Evolutionary conservation across 768 basidiomycete genomes (phyloP).

Genomic region (Tricholoma furcatifolium): DNA sequence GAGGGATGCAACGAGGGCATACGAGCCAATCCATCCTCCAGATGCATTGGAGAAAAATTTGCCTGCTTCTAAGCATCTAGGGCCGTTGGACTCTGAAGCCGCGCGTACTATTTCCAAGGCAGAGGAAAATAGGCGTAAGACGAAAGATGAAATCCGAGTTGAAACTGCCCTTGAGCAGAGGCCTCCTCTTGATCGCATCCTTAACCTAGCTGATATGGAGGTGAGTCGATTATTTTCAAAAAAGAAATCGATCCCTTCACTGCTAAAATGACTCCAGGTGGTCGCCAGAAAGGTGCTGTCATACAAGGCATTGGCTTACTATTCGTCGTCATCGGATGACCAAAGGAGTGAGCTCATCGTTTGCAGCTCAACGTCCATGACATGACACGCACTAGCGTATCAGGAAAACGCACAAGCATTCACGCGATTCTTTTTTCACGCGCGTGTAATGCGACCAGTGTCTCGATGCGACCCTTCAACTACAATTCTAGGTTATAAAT

Average conservation of each 20-base stretch:
- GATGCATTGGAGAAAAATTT: slow-evolving; percentile 76
- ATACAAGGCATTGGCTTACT: slow-evolving; percentile 78
- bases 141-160: slow-evolving; percentile 70
- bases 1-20: slow-evolving; percentile 75
- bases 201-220: slow-evolving; percentile 84
- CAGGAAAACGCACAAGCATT: slow-evolving; percentile 79
- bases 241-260: background rate
- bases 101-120: slow-evolving; percentile 33
- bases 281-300: slow-evolving; percentile 73
- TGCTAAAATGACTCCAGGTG: slow-evolving; percentile 36
- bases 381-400: slow-evolving; percentile 40
- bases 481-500: slow-evolving; percentile 67
- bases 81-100: slow-evolving; percentile 52
- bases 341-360: slow-evolving; percentile 59
- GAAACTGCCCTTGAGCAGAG: slow-evolving; percentile 56
- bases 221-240: slow-evolving; percentile 31
- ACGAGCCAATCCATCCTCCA: slow-evolving; percentile 83
- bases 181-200: slow-evolving; percentile 66
- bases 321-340: slow-evolving; percentile 85
- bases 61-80: slow-evolving; percentile 69
- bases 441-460: slow-evolving; percentile 74
- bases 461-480: slow-evolving; percentile 68
- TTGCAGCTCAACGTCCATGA: slow-evolving; percentile 12
- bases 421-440: slow-evolving; percentile 81
- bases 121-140: slow-evolving; percentile 44